Base-by-base conservation (phyloP, 306 rosid species). In the Senna tora region DNA sequence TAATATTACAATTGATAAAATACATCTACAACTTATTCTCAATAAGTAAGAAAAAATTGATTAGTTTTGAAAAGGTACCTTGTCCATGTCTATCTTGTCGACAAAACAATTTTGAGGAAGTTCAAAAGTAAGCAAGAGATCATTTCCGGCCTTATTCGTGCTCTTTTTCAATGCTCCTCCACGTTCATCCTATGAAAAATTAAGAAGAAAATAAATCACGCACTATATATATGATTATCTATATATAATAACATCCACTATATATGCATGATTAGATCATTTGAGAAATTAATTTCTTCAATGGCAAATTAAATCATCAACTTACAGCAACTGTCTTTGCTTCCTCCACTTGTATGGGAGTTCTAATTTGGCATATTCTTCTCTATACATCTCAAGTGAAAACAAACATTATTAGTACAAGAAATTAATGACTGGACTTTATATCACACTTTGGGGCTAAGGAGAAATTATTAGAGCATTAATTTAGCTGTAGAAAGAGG, bases 11-110 rank as follows among this genome's bases (percentile, higher is more conserved):
- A 25, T 25, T 25, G 30, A 25, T 25, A 25, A 25, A 25, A 25
- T 25, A 25, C 30, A 25, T 25, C 30, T 25, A 25, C 1, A 25
- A 25, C 30, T 25, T 25, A n/a, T n/a, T n/a, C 2, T 25, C 30
- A 25, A 25, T 25, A 25, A 25, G 1, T 25, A 25, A 25, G 30
- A 25, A 25, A 25, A 25, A 1, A 1, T 25, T 25, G 1, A 25
- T 25, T 25, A 25, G 3, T 25, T 25, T 25, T 25, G 30, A 25
- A n/a, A n/a, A 25, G 30, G 30, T 50, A 71, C 67, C 46, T 57
- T 57, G 57, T 58, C 75, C 75, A 71, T 57, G 20, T 71, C 67
- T 2, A 71, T 43, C 62, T 6, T 49, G 5, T 42, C 8, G 7
- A n/a, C 6, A 8, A 57, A 16, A 43, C 32, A 3, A 25, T 25